Conservation (phyloP, 2,329 filamentous ascomycete species). For the Colletotrichum sp. region DNA sequence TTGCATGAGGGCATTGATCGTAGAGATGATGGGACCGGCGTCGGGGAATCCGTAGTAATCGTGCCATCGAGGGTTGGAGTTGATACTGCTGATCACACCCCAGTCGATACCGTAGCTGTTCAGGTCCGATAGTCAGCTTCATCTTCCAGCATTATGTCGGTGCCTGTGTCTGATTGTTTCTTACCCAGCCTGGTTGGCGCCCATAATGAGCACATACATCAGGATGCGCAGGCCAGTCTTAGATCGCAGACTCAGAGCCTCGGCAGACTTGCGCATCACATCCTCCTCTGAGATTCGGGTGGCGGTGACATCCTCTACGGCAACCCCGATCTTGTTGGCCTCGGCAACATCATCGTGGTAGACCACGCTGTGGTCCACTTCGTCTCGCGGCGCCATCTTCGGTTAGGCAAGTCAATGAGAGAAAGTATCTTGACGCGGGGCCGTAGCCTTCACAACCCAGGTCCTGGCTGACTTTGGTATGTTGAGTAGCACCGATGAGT, state of each 20-base stretch:
- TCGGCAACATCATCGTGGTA: conserved; percentile 31
- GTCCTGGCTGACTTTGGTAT: not conserved
- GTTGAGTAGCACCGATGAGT: not conserved
- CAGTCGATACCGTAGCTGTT: conserved; percentile 49
- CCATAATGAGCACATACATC: conserved; percentile 48
- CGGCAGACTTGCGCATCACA: conserved; percentile 42
- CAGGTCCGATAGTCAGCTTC: accelerated
- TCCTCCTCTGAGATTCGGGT: conserved; percentile 51
- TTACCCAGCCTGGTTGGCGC: conserved; percentile 48
- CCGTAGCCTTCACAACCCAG: not conserved
- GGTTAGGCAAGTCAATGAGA: not conserved
- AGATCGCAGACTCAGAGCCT: conserved; percentile 44
- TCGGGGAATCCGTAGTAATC: conserved; percentile 46
- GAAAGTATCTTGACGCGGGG: not conserved
- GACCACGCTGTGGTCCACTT: conserved; percentile 23
- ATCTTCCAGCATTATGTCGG: accelerated
- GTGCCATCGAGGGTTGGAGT: conserved; percentile 46
- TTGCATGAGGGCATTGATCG: conserved; percentile 52
- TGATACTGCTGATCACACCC: conserved; percentile 53
- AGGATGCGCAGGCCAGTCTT: conserved; percentile 43
- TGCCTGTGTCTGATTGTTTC: not conserved
- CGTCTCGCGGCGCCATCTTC: conserved; percentile 17
- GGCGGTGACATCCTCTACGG: conserved; percentile 48
- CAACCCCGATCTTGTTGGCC: conserved; percentile 33
- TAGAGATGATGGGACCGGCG: conserved; percentile 42